Conservation (phyloP, 2,329 filamentous ascomycete species). For the Arachnopeziza araneosa region DNA sequence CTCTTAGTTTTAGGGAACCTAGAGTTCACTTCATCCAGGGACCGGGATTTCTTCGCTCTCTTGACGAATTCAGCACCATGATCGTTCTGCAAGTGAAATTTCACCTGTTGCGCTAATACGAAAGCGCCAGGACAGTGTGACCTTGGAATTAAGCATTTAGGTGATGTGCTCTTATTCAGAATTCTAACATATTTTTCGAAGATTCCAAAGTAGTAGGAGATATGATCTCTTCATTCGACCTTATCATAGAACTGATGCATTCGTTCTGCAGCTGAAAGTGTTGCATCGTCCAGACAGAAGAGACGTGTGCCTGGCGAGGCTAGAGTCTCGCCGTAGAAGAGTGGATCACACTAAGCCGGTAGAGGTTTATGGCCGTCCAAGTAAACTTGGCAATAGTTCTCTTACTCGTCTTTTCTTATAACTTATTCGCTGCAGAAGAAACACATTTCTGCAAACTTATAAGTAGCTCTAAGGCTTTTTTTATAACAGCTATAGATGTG, state of each 20-base stretch:
- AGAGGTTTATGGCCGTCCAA: slow-evolving; percentile 6
- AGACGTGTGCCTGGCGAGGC: slow-evolving; percentile 11
- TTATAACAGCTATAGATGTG: too few relatives aligned
- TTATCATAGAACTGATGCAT: slow-evolving; percentile 14
- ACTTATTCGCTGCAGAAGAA: too few relatives aligned
- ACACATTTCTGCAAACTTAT: too few relatives aligned
- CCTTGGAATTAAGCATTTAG: slow-evolving; percentile 11
- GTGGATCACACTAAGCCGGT: slow-evolving; percentile 10
- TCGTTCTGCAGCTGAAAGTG: slow-evolving; percentile 11
- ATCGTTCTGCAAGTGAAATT: slow-evolving; percentile 7
- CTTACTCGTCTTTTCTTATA: too few relatives aligned
- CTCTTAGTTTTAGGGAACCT: slow-evolving; percentile 9
- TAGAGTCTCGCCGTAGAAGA: slow-evolving; percentile 10
- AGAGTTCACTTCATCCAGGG: slow-evolving; percentile 1
- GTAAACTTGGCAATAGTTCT: too few relatives aligned
- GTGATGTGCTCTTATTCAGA: slow-evolving; percentile 5
- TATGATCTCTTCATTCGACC: slow-evolving; percentile 10
- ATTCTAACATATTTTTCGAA: slow-evolving; percentile 10
- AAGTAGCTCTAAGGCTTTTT: too few relatives aligned
- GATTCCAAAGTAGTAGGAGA: slow-evolving; percentile 10
- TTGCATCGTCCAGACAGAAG: slow-evolving; percentile 10
- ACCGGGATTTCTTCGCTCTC: slow-evolving; percentile 3
- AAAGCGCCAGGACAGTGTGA: slow-evolving; percentile 12
- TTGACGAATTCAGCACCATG: slow-evolving; percentile 3
- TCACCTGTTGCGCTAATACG: slow-evolving; percentile 13